Percentiles rank a stretch among this genome's conserved stretches.
Evolutionary conservation across 2,329 filamentous ascomycete species (phyloP).

Genomic region (Paracamarosporium sp.): DNA sequence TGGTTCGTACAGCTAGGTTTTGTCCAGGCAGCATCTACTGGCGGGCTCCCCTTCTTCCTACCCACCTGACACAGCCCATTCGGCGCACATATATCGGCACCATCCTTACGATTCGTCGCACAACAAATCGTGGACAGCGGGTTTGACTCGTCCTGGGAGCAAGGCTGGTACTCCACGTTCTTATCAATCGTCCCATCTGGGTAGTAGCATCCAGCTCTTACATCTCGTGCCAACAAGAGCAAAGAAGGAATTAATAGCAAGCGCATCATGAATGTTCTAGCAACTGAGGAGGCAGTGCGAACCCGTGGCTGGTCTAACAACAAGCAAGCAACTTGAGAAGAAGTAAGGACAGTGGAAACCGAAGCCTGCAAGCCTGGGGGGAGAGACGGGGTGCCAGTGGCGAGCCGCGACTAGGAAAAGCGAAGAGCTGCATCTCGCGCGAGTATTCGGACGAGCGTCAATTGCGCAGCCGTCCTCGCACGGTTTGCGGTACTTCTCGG

Average conservation of each 20-base stretch:
- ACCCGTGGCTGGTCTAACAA: background rate
- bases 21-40: conserved; percentile 1
- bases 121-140: conserved; percentile 7
- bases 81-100: conserved; percentile 13
- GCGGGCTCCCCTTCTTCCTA: conserved; percentile 5
- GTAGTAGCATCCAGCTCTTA: conserved; percentile 3
- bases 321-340: background rate
- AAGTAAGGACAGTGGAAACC: background rate
- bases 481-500: background rate
- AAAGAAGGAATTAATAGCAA: background rate
- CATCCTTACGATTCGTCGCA: conserved; percentile 2
- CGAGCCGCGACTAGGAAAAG: background rate
- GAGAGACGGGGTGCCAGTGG: background rate
- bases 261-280: background rate
- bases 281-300: background rate
- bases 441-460: background rate
- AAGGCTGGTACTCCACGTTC: conserved; percentile 8
- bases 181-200: conserved; percentile 5
- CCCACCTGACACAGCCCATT: conserved; percentile 15
- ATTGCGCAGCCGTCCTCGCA: background rate
- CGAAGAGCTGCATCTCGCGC: background rate
- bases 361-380: background rate
- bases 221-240: background rate
- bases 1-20: conserved; percentile 12
- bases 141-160: conserved; percentile 2